Evolutionary conservation across 345 rosid species (phyloP), one percentile per base, ranked within the genome.

Genomic region (Raphanus sativus): DNA sequence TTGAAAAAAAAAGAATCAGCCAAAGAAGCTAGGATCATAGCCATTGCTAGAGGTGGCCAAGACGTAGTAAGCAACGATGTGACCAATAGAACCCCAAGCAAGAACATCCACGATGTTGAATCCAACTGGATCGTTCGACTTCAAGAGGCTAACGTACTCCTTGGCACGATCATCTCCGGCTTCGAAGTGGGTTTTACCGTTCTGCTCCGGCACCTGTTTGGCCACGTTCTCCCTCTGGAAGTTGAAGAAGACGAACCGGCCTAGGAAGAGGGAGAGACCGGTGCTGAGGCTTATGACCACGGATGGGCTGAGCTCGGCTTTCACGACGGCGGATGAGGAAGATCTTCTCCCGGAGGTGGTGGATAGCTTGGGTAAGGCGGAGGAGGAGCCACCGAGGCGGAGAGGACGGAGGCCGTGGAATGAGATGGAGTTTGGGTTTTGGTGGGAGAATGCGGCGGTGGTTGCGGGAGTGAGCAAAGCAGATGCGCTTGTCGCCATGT

Each of bases 221-320:
- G 98, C 96, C 8, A 87, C 94, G 79, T 92, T 95, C 86, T 95
- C 99, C 73, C 99, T 88, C 81, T 95, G 99, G 88, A 95, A 95
- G 85, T 95, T 92, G 82, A 95, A 95, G 94, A 95, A 95, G 60
- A 95, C 99, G 69, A 95, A 95, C 81, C 99, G 75, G 0, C 99
- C 99, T 28, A 95, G 80, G 85, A 92, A 95, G 33, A 95, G 91
- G 12, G 99, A 95, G 17, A 95, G 89, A 6, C 97, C 99, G 0
- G 97, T 95, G 91, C 99, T 92, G 17, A 95, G 87, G 89, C 96
- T 91, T 69, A 95, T 95, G 21, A 92, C 99, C 17, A 95, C 17
- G 3, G 85, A 77, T 8, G 99, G 62, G 84, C 50, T 89, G 0
- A 95, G 91, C 85, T 89, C 97, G 1, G 98, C 92, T 73, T 62